Percentiles rank a stretch among this genome's conserved stretches.
Conservation (phyloP, 164 flowering plant species). For the Chloranthus sessilifolius region DNA sequence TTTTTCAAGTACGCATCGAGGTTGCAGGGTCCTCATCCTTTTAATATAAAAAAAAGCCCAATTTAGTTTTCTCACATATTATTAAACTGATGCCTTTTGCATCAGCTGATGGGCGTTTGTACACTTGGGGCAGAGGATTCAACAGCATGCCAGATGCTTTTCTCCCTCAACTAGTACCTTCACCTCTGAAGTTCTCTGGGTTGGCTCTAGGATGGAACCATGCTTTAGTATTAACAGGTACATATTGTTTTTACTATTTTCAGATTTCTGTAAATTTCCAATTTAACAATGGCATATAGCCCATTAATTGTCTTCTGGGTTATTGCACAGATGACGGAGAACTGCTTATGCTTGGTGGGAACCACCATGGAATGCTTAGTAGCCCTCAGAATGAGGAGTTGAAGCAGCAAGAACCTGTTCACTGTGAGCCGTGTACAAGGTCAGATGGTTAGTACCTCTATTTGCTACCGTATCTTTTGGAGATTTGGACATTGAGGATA, state of each 20-base stretch:
- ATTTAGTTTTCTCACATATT: neutral
- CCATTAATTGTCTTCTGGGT: neutral
- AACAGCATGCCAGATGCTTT: slow-evolving; percentile 32
- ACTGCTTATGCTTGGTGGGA: slow-evolving; percentile 68
- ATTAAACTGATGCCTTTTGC: slow-evolving; percentile 6
- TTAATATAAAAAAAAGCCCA: too few species aligned
- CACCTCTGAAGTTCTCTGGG: slow-evolving; percentile 33
- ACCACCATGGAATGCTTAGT: slow-evolving; percentile 54
- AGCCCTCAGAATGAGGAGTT: slow-evolving; percentile 24
- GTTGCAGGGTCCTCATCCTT: neutral
- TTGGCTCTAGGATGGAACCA: slow-evolving; percentile 91
- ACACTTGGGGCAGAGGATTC: slow-evolving; percentile 90
- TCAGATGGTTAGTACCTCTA: slow-evolving; percentile 14
- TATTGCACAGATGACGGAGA: slow-evolving; percentile 48
- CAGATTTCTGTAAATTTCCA: neutral
- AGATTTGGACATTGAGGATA: neutral
- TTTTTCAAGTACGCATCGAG: slow-evolving; percentile 32
- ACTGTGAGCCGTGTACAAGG: slow-evolving; percentile 3
- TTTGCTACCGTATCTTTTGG: neutral
- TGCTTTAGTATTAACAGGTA: slow-evolving; percentile 64
- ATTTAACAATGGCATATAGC: neutral
- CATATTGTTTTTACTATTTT: slow-evolving; percentile 1
- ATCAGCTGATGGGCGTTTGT: slow-evolving; percentile 61
- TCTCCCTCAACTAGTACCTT: slow-evolving; percentile 31
- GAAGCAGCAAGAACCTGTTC: slow-evolving; percentile 10